Evolutionary conservation across 768 basidiomycete genomes (phyloP), one percentile per base, ranked within the genome.

Genomic region (Amanita muscaria): DNA sequence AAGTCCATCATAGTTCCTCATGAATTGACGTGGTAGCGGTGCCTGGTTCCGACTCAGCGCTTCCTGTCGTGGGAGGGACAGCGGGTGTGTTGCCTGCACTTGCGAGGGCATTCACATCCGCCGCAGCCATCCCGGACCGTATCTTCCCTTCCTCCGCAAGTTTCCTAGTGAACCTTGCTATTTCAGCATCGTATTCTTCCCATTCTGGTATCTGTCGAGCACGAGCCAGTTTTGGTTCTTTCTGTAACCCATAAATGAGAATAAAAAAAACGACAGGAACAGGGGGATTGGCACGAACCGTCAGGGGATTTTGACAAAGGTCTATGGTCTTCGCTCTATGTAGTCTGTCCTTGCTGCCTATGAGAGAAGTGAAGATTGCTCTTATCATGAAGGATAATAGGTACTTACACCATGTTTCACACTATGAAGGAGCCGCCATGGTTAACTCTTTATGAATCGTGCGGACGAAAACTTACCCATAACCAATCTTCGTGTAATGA

Each of bases 161-260:
- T 42, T 77, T 70, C 19, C 77, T 73, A 0, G 87, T 82, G 49
- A 99, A 89, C 21, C 65, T 72, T 2, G 93, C 83, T 41, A 98
- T 92, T 63, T 99, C 92, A 4, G 67, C 57, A 60, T 99, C 94
- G 57, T 97, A 98, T 39, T 77, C 77, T 50, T 94, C 91, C 96
- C 96, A 99, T 59, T 98, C 96, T 0, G 96, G 94, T 42, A 98
- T 96, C 55, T 91, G 81, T 29, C 93, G 78, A 3, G 96, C 96
- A 18, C 96, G 79, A 3, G 82, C 76, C 4, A 98, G 73, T 61
- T 98, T 99, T 4, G 93, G 93, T 58, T 98, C 96, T 81, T 98
- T 96, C 88, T 96, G 67, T 22, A 11, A 18, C n/a, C 15, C 30
- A 3, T 3, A 27, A 39, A 37, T 43, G 9, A 16, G 29, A 29